Evolutionary conservation across 345 rosid genomes (phyloP).

Genomic region (Mercurialis annua): DNA sequence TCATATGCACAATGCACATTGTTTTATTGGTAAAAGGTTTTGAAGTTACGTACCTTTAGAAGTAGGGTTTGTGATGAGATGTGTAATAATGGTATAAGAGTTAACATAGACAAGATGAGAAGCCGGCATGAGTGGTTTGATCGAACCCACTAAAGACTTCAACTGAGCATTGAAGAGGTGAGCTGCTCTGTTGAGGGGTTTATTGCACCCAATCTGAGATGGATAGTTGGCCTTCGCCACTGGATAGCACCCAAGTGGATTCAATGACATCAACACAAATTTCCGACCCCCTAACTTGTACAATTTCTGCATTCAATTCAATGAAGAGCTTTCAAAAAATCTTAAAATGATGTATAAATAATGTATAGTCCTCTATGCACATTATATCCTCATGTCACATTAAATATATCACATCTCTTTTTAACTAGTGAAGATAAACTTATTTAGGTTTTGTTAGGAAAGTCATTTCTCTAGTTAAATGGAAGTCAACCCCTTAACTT

Average conservation of each 20-base stretch:
- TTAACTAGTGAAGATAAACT: too few species aligned
- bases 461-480: too few species aligned
- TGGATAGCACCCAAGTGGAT: slow-evolving; percentile 54
- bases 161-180: slow-evolving; percentile 44
- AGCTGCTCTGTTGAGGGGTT: slow-evolving; percentile 41
- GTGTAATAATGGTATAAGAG: slow-evolving; percentile 42
- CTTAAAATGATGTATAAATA: too few species aligned
- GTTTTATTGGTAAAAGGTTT: too few species aligned
- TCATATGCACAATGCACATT: too few species aligned
- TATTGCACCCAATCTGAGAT: slow-evolving; percentile 13
- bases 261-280: slow-evolving; percentile 48
- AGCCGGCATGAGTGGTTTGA: slow-evolving; percentile 25
- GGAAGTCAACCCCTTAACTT: too few species aligned
- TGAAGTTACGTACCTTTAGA: slow-evolving; percentile 10
- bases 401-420: too few species aligned
- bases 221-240: slow-evolving; percentile 19
- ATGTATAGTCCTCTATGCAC: too few species aligned
- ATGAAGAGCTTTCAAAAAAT: too few species aligned
- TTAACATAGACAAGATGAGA: slow-evolving; percentile 40
- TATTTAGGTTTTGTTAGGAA: too few species aligned
- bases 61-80: slow-evolving; percentile 38
- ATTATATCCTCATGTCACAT: too few species aligned
- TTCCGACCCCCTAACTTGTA: slow-evolving; percentile 50
- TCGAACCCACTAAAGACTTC: slow-evolving; percentile 18
- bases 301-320: slow-evolving; percentile 46